A percentile compares a stretch with the other conserved stretches of the same genome.
Conservation (phyloP, 2,329 filamentous ascomycete species). For the Phialophora chinensis region DNA sequence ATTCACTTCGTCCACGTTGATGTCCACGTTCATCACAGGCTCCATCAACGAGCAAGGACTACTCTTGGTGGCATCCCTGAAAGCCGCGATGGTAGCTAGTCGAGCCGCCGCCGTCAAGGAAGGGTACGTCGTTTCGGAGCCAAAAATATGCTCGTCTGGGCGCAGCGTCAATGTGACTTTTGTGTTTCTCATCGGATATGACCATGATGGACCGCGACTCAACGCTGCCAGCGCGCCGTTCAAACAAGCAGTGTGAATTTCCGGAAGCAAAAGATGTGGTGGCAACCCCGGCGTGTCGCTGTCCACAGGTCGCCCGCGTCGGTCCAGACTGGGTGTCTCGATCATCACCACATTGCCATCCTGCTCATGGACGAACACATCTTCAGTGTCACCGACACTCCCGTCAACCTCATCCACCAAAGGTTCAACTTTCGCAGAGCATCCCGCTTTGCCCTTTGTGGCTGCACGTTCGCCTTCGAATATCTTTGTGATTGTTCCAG, state of each 20-base stretch:
- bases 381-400: constrained; percentile 33
- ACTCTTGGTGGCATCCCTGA: constrained; percentile 66
- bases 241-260: constrained; percentile 63
- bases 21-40: constrained; percentile 88
- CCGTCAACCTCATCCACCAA: constrained; percentile 47
- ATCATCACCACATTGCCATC: constrained; percentile 76
- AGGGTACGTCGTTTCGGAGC: constrained; percentile 69
- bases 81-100: constrained; percentile 70
- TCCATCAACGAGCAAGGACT: constrained; percentile 75
- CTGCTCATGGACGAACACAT: constrained; percentile 48
- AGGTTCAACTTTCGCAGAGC: constrained; percentile 71
- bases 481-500: constrained; percentile 62
- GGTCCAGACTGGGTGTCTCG: constrained; percentile 57
- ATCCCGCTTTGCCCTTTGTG: constrained; percentile 77
- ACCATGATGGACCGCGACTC: constrained; percentile 79
- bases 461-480: constrained; percentile 83
- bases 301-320: constrained; percentile 47
- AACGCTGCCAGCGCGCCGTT: constrained; percentile 85
- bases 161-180: constrained; percentile 74
- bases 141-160: constrained; percentile 67
- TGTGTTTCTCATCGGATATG: constrained; percentile 79
- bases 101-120: constrained; percentile 71
- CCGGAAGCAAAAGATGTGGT: constrained; percentile 57
- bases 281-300: constrained; percentile 58
- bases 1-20: constrained; percentile 80